These are phyloP conservation scores for Rubus parviflorus DNA, from an alignment of 306 rosid genomes.

Conservation along the genomic window DNA sequence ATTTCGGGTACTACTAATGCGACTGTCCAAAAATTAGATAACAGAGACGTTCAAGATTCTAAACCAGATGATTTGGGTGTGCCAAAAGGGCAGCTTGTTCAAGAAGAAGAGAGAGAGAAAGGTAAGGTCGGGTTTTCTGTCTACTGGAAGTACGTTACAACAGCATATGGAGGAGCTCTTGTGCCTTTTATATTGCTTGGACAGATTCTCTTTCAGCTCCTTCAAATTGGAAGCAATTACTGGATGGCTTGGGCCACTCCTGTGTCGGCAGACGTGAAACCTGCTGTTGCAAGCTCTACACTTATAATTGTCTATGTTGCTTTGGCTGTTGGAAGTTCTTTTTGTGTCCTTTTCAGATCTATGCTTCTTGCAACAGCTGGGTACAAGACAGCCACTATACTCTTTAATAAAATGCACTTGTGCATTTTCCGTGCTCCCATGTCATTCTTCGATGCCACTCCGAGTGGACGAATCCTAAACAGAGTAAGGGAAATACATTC, in stretches of 20 bases:
- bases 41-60: conserved; percentile 32
- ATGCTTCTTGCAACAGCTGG: conserved; percentile 53
- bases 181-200: conserved; percentile 72
- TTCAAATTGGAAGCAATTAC: conserved; percentile 90
- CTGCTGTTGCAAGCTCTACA: conserved; percentile 42
- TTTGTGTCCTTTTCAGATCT: conserved; percentile 53
- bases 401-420: conserved; percentile 73
- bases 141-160: conserved; percentile 69
- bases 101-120: conserved; percentile 92
- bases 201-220: conserved; percentile 59
- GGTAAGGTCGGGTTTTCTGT: conserved; percentile 73
- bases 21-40: conserved; percentile 37
- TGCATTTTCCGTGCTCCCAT: conserved; percentile 82
- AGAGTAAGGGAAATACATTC: conserved; percentile 47
- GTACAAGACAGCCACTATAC: conserved; percentile 68
- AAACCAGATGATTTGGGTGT: conserved; percentile 35
- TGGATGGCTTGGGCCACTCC: conserved; percentile 98
- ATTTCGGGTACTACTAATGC: conserved; percentile 20
- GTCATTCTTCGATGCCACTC: conserved; percentile 91
- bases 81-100: conserved; percentile 70
- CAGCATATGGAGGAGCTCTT: conserved; percentile 78
- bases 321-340: conserved; percentile 69
- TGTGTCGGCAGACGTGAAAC: conserved; percentile 51
- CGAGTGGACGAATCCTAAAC: conserved; percentile 79
- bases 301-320: conserved; percentile 61